Base-by-base conservation (phyloP, 192 early-diverging fungal species). In the Backusella mclennaniae region DNA sequence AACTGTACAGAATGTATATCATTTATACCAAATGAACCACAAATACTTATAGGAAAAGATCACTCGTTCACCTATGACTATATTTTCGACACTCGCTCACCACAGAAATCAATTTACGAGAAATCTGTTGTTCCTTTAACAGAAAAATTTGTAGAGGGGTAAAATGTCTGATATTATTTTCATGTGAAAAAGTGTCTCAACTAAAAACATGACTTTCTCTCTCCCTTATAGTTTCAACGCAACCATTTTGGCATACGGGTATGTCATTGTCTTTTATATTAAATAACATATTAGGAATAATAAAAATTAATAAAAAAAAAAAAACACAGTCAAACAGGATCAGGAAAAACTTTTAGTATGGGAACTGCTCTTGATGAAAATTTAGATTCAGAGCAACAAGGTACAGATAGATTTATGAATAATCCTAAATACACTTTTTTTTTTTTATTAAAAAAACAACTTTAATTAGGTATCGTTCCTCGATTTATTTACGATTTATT, bases 271-370 rank as follows among this genome's bases (percentile, higher is more conserved):
- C 23, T 46, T 59, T 59, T 26, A 26, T 26, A 29, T 29, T 29
- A 59, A 59, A 26, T 12, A 29, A 9, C 11, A 29, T 26, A 49
- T 17, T 49, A n/a, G 46, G 46, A 49, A 49, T 63, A 63, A 29
- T 29, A 63, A 12, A 63, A 11, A 26, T 11, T 56, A 56, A 56
- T 56, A 56, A 59, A 63, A 63, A 56, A 59, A 63, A 63, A 26
- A 26, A 26, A 63, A n/a, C 44, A 26, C 71, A 89, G 87, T 36
- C 94, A 98, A 89, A 97, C 96, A 1, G 95, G 95, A 46, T 91
- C 90, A 29, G 97, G 97, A 56, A 98, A 98, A 85, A 97, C 96
- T 0, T 94, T 92, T 81, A 96, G 92, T 8, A 98, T 98, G 96
- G 95, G 96, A 72, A 96, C 96, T 12, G 89, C 87, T 67, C 68